A percentile compares a stretch with the other conserved stretches of the same genome.
These are phyloP conservation scores for Houttuynia cordata DNA, from an alignment of 164 flowering plant species.

Conservation along the genomic window DNA sequence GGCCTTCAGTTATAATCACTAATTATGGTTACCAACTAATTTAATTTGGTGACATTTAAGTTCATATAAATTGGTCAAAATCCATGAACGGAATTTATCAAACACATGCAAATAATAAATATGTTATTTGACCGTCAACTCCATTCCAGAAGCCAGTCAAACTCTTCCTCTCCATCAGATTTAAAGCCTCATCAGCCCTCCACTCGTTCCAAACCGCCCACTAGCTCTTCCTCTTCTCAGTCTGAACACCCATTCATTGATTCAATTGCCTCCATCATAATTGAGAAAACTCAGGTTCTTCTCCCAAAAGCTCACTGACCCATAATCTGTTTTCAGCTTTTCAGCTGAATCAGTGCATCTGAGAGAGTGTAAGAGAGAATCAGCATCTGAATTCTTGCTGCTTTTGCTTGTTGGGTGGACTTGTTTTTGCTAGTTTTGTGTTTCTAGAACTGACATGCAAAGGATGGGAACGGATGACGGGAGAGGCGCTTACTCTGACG, in stretches of 20 bases:
- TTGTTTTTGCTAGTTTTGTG: neutral
- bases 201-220: neutral
- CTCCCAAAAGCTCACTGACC: neutral
- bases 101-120: neutral
- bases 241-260: neutral
- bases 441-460: neutral
- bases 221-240: neutral
- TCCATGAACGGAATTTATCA: no score
- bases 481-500: constrained; percentile 13
- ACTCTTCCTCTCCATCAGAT: neutral
- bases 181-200: neutral
- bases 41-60: no score
- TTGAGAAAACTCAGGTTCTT: no score
- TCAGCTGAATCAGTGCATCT: neutral
- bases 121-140: neutral
- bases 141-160: neutral
- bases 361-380: no score
- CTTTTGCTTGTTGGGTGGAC: neutral
- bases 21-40: no score
- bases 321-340: neutral
- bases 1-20: no score
- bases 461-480: constrained; percentile 24
- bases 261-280: neutral
- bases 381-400: neutral
- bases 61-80: no score